phyloP scores from a whole-genome alignment of 805 yeast genomes.

The Kodamaea hsintzibuensis region DNA sequence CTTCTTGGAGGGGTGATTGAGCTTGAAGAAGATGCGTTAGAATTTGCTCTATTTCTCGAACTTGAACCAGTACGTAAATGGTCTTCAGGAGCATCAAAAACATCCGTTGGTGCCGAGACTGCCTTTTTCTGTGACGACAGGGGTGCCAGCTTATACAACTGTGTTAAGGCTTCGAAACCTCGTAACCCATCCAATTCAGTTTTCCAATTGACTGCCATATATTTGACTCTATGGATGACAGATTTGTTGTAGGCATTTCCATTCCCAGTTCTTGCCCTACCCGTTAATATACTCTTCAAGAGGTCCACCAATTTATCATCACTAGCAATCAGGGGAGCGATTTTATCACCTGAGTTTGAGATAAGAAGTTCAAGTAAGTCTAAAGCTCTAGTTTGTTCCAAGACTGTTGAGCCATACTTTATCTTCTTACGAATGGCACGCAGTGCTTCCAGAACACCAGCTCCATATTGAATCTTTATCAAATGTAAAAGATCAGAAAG shows the following conservation, averaged over 20 bases:
- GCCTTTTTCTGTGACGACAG: not conserved
- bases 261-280: constrained; percentile 36
- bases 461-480: constrained; percentile 34
- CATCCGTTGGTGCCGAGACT: constrained; percentile 1
- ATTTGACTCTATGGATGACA: constrained; percentile 49
- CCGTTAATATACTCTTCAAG: constrained; percentile 49
- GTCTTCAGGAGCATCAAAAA: constrained; percentile 2
- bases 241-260: constrained; percentile 37
- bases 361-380: constrained; percentile 38
- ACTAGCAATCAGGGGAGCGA: constrained; percentile 51
- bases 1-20: constrained; percentile 5
- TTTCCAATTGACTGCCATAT: constrained; percentile 68
- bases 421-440: constrained; percentile 85
- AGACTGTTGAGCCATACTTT: constrained; percentile 69
- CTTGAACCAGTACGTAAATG: not conserved
- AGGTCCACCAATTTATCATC: constrained; percentile 71
- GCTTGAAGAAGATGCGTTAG: not conserved
- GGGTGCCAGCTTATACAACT: constrained; percentile 5
- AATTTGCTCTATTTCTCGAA: not conserved
- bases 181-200: constrained; percentile 50
- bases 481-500: constrained; percentile 61
- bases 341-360: constrained; percentile 43
- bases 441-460: constrained; percentile 72
- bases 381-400: constrained; percentile 68
- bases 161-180: constrained; percentile 50